phyloP scores from a whole-genome alignment of 192 early-diverging fungal species.

The Phlyctochytrium planicorne region DNA sequence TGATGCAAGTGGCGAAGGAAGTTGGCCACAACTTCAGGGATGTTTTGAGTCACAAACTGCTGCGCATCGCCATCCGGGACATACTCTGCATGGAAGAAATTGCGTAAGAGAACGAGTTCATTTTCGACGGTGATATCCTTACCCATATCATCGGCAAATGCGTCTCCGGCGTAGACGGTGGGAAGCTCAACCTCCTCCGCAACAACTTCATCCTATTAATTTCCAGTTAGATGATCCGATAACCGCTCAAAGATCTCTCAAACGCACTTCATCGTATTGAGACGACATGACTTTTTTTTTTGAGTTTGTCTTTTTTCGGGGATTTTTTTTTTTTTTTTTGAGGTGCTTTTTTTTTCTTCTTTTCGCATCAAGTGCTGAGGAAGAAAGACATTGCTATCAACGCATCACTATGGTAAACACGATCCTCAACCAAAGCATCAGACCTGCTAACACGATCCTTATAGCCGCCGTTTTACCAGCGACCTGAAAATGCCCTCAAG shows the following conservation, averaged over 20 bases:
- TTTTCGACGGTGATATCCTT: not conserved
- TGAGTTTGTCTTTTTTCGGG: no score
- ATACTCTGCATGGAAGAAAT: not conserved
- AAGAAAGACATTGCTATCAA: no score
- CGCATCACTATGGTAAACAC: no score
- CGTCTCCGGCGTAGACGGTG: slow-evolving; percentile 43
- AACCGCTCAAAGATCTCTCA: no score
- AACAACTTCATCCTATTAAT: slow-evolving; percentile 51
- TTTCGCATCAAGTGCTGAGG: no score
- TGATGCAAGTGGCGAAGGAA: slow-evolving; percentile 82
- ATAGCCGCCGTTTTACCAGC: slow-evolving; percentile 50
- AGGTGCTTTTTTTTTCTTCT: no score
- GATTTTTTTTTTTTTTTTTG: no score
- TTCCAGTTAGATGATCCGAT: no score
- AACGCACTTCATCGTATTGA: no score
- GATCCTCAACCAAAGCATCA: no score
- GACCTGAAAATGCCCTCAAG: slow-evolving; percentile 87
- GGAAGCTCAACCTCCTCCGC: slow-evolving; percentile 66
- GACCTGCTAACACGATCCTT: no score
- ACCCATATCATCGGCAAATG: slow-evolving; percentile 50
- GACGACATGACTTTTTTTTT: no score
- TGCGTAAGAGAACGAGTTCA: not conserved
- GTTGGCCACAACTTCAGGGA: slow-evolving; percentile 82
- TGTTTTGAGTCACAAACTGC: slow-evolving; percentile 37
- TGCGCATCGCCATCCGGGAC: not conserved